phyloP scores from a whole-genome alignment of 2,329 filamentous ascomycete species.

The Elsinoe ampelina region DNA sequence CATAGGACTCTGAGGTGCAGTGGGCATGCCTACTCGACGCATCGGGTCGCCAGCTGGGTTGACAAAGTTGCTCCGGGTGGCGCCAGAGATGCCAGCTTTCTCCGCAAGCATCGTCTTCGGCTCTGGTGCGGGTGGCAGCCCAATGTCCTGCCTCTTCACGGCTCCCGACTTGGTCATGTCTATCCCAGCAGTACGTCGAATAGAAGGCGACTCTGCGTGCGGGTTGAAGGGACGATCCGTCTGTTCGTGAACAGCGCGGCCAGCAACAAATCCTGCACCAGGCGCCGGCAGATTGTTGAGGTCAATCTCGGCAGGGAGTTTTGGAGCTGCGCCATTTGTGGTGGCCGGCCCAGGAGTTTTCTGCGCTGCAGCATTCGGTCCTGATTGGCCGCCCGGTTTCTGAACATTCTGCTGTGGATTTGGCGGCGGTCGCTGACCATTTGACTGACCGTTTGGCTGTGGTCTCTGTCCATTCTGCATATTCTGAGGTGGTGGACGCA shows the following conservation, averaged over 20 bases:
- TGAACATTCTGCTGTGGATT: background rate
- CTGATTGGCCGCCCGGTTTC: slow-evolving; percentile 13
- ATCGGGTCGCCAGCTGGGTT: slow-evolving; percentile 40
- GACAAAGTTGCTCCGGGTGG: slow-evolving; percentile 33
- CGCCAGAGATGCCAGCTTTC: background rate
- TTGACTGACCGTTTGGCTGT: background rate
- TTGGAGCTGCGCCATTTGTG: slow-evolving; percentile 13
- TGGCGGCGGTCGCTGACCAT: background rate
- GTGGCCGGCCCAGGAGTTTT: slow-evolving; percentile 22
- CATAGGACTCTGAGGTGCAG: slow-evolving; percentile 34
- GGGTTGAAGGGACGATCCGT: slow-evolving; percentile 37
- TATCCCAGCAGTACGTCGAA: slow-evolving; percentile 78
- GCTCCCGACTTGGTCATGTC: slow-evolving; percentile 73
- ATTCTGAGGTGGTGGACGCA: slow-evolving; percentile 11
- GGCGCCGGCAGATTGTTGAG: slow-evolving; percentile 21
- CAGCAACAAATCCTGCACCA: slow-evolving; percentile 38
- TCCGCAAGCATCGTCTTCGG: slow-evolving; percentile 5
- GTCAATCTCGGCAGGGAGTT: slow-evolving; percentile 4
- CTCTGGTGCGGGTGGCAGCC: background rate
- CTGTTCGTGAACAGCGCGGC: slow-evolving; percentile 27
- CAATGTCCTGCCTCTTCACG: slow-evolving; percentile 43
- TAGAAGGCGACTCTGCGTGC: slow-evolving; percentile 55
- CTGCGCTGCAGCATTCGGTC: slow-evolving; percentile 15
- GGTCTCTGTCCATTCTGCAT: slow-evolving; percentile 19
- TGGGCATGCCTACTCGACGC: slow-evolving; percentile 42